Evolutionary conservation across 1,139 yeast genomes (phyloP).

Genomic region (Suhomyces maxii): DNA sequence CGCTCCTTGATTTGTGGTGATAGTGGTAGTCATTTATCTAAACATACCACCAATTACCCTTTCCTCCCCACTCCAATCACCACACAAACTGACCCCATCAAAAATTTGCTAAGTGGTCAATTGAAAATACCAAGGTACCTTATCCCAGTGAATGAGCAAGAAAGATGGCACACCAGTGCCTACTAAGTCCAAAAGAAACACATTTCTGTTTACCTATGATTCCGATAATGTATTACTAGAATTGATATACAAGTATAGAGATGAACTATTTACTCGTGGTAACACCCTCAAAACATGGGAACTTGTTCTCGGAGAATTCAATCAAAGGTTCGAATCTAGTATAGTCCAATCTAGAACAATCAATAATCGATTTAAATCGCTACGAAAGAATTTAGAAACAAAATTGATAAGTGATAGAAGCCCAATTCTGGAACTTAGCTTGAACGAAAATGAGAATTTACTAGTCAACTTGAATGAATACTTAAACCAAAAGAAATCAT

Average conservation of each 20-base stretch:
- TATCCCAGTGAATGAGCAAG: neutral
- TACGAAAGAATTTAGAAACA: conserved; percentile 26
- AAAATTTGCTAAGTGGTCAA: too few relatives aligned
- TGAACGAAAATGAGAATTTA: conserved; percentile 31
- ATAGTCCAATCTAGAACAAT: conserved; percentile 32
- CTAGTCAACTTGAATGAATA: conserved; percentile 22
- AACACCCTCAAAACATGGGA: conserved; percentile 33
- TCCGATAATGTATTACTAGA: conserved; percentile 25
- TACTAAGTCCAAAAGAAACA: conserved; percentile 18
- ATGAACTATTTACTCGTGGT: conserved; percentile 31
- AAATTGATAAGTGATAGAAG: conserved; percentile 19
- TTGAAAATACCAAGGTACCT: too few relatives aligned
- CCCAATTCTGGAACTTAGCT: conserved; percentile 12
- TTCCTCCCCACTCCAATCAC: too few relatives aligned
- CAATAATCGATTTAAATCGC: conserved; percentile 27
- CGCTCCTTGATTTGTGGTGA: neutral
- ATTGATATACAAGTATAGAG: conserved; percentile 22
- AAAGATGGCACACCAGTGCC: neutral
- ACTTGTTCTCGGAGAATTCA: conserved; percentile 25
- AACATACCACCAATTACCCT: too few relatives aligned
- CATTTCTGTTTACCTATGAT: conserved; percentile 30
- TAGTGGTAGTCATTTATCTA: neutral
- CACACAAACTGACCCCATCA: too few relatives aligned
- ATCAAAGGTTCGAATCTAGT: conserved; percentile 18
- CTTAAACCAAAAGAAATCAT: conserved; percentile 6